Percentiles rank a stretch among this genome's conserved stretches.
Evolutionary conservation across 495 filamentous ascomycete genomes (phyloP).

Genomic region (Penicillium riverlandense): DNA sequence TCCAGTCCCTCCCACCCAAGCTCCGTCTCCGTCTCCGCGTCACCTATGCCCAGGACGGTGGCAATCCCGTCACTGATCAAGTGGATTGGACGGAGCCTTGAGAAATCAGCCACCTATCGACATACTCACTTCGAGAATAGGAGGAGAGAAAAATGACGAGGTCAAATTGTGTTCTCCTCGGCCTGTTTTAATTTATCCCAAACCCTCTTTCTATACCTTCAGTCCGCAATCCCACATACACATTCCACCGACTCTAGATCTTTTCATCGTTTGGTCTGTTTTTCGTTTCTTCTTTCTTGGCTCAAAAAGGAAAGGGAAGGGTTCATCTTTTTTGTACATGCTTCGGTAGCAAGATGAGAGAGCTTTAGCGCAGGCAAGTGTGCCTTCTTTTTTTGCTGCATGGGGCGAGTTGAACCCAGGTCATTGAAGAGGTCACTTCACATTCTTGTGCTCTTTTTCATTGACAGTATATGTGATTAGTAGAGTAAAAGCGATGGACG

Average conservation of each 20-base stretch:
- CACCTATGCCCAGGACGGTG: conserved; percentile 62
- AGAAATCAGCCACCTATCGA: neutral
- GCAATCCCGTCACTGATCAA: conserved; percentile 73
- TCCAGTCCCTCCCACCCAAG: conserved; percentile 55
- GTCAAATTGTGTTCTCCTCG: too few species aligned
- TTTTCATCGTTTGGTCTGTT: neutral
- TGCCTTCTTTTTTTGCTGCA: neutral
- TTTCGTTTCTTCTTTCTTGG: neutral
- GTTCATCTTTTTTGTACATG: conserved; percentile 19
- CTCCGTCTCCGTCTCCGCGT: conserved; percentile 82
- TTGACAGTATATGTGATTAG: too few species aligned
- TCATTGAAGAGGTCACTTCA: too few species aligned
- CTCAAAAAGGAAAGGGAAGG: neutral
- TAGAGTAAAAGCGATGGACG: too few species aligned
- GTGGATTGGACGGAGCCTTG: conserved; percentile 88
- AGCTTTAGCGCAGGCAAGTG: conserved; percentile 1
- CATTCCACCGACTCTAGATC: conserved; percentile 3
- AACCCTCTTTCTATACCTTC: conserved; percentile 9
- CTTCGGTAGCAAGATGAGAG: conserved; percentile 15
- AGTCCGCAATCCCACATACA: too few species aligned
- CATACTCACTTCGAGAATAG: too few species aligned
- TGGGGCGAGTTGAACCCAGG: conserved; percentile 3
- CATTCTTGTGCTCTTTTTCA: too few species aligned
- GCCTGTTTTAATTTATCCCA: conserved; percentile 9
- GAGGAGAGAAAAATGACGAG: too few species aligned